phyloP scores from a whole-genome alignment of 1,284 basidiomycete species.

The Cutaneotrichosporon sp. region DNA sequence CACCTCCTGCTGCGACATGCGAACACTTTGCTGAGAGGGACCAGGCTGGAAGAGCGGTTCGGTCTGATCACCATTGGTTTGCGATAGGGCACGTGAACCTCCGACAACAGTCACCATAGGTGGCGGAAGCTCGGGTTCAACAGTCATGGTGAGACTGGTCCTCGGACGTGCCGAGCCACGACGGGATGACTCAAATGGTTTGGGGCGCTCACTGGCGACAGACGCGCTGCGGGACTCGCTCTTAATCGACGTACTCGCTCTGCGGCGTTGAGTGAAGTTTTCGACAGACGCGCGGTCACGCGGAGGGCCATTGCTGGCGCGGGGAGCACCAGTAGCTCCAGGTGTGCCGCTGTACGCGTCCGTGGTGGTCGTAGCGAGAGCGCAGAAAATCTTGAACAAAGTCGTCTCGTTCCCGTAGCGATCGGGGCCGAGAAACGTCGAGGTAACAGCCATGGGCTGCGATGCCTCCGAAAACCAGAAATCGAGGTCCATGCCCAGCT shows the following conservation, averaged over 20 bases:
- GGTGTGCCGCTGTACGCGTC: slow-evolving; percentile 28
- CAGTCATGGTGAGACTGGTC: slow-evolving; percentile 19
- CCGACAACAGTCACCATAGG: slow-evolving; percentile 4
- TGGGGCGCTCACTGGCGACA: neutral
- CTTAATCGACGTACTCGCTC: neutral
- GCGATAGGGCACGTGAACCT: too few species aligned
- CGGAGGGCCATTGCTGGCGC: neutral
- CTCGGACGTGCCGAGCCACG: slow-evolving; percentile 5
- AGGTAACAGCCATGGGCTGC: slow-evolving; percentile 44
- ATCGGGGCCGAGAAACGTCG: slow-evolving; percentile 14
- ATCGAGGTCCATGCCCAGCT: slow-evolving; percentile 38
- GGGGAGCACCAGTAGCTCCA: too few species aligned
- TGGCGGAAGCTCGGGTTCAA: neutral
- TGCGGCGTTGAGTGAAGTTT: neutral
- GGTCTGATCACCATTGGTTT: too few species aligned
- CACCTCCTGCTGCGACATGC: slow-evolving; percentile 30
- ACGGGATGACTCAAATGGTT: neutral
- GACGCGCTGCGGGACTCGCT: slow-evolving; percentile 1
- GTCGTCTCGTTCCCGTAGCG: slow-evolving; percentile 25
- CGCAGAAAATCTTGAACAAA: slow-evolving; percentile 38
- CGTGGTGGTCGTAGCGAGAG: slow-evolving; percentile 43
- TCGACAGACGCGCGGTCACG: slow-evolving; percentile 1
- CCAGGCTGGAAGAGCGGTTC: slow-evolving; percentile 30
- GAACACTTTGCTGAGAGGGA: slow-evolving; percentile 10
- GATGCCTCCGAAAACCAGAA: slow-evolving; percentile 40